Evolutionary conservation across 768 basidiomycete species (phyloP), one percentile per base, ranked within the genome.

Genomic region (Naganishia randhawae): DNA sequence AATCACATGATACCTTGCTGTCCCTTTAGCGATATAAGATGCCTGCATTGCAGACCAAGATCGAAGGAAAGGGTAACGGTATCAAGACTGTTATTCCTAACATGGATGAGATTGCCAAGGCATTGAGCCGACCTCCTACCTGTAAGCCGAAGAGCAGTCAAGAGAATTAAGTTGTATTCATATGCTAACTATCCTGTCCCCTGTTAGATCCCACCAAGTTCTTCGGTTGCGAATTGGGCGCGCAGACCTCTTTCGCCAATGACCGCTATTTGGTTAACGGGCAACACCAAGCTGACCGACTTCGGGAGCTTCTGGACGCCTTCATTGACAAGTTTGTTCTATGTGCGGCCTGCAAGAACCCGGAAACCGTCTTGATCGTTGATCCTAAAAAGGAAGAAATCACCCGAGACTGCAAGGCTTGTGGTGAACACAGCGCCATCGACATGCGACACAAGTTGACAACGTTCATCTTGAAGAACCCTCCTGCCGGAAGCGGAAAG

Each of bases 281-380:
- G 54, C 92, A 92, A 31, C 96, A 99, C 78, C 87, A 96, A 71
- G 88, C 92, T 48, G 83, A 86, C 50, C 90, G 93, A 68, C 87
- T 99, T 32, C 90, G 94, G 67, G 95, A 98, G 80, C 87, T 99
- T 17, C 88, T 99, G 74, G 95, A 98, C 80, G 85, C 81, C 54
- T 99, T 98, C 85, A 99, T 99, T 83, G 92, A 95, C 75, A 97
- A 97, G 82, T 99, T 96, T 73, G 92, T 99, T 50, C 87, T 99
- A 17, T 99, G 96, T 83, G 88, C 88, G 68, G 86, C 90, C 11
- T 99, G 96, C 89, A 97, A 98, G 84, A 99, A 99, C 79, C 96
- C 96, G 13, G 96, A 99, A 82, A 99, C 96, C 35, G 94, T 97
- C 76, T 86, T 97, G 51, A 81, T 92, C 82, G 86, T 99, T 78